These are phyloP conservation scores for Diaporthe vexans DNA, from an alignment of 2,329 filamentous ascomycete species.

Conservation along the genomic window DNA sequence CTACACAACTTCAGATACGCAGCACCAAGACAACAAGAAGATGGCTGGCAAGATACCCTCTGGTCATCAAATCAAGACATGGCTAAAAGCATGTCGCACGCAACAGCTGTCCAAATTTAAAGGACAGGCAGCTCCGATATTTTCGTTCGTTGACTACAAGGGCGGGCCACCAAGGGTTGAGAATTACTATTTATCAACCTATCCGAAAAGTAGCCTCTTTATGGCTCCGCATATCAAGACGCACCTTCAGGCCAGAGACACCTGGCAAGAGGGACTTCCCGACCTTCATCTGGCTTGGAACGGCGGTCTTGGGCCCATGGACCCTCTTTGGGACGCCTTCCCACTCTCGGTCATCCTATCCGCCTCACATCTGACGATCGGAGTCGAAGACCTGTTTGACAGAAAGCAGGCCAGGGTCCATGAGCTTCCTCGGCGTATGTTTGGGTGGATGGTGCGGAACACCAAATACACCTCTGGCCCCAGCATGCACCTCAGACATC, in stretches of 20 bases:
- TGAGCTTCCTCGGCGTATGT: not conserved
- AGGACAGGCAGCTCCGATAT: not conserved
- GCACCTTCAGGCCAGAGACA: not conserved
- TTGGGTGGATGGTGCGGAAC: not conserved
- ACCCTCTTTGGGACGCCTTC: not conserved
- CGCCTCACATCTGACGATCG: not conserved
- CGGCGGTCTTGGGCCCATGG: not conserved
- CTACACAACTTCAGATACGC: not conserved
- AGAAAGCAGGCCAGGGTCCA: rapidly evolving
- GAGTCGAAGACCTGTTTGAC: not conserved
- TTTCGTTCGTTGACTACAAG: not conserved
- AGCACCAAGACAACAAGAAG: not conserved
- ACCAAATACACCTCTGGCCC: not conserved
- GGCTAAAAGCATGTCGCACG: not conserved
- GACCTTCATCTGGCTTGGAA: not conserved
- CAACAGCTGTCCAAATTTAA: constrained; percentile 6
- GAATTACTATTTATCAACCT: too few species aligned
- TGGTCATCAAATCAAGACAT: not conserved
- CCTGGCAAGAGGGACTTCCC: not conserved
- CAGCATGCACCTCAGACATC: not conserved
- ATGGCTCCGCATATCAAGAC: not conserved
- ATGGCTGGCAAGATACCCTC: not conserved
- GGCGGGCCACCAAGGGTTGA: too few species aligned
- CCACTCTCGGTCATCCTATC: not conserved
- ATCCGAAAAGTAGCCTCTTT: not conserved